These are phyloP conservation scores for Colletotrichum caudatum DNA, from an alignment of 2,329 filamentous ascomycete species.

Conservation along the genomic window DNA sequence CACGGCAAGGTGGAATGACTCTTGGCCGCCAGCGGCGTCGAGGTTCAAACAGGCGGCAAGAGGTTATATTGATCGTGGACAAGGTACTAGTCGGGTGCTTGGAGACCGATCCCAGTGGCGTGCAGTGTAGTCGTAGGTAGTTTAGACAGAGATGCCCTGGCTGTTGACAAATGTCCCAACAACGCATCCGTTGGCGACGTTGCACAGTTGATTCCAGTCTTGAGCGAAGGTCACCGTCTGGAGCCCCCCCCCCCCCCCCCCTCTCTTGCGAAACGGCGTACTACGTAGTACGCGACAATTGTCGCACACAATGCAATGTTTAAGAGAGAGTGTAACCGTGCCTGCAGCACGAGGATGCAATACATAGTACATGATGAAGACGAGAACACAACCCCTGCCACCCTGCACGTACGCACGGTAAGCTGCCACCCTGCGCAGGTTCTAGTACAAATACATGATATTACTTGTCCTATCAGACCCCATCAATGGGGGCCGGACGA, in stretches of 20 bases:
- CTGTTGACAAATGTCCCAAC: background rate
- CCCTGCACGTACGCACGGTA: background rate
- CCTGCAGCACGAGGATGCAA: background rate
- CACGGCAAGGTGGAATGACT: background rate
- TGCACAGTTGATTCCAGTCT: background rate
- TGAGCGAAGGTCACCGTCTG: background rate
- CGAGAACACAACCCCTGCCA: background rate
- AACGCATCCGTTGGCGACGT: background rate
- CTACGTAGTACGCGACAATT: background rate
- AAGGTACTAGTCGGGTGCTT: slow-evolving; percentile 17
- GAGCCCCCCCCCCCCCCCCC: too few relatives aligned
- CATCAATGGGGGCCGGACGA: background rate
- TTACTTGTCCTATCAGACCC: background rate
- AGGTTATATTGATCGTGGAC: background rate
- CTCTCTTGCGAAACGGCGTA: background rate
- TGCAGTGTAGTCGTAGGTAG: background rate
- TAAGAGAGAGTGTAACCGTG: background rate
- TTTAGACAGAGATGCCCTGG: background rate
- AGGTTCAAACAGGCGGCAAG: background rate
- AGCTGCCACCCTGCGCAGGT: background rate
- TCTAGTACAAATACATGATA: background rate
- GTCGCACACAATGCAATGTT: background rate
- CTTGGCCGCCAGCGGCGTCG: background rate
- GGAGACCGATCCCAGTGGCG: background rate
- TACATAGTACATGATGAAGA: slow-evolving; percentile 16